A percentile compares a stretch with the other conserved stretches of the same genome.
These are phyloP conservation scores for Thalassiosira profunda DNA, from an alignment of 108 stramenopile genomes.

Conservation along the genomic window DNA sequence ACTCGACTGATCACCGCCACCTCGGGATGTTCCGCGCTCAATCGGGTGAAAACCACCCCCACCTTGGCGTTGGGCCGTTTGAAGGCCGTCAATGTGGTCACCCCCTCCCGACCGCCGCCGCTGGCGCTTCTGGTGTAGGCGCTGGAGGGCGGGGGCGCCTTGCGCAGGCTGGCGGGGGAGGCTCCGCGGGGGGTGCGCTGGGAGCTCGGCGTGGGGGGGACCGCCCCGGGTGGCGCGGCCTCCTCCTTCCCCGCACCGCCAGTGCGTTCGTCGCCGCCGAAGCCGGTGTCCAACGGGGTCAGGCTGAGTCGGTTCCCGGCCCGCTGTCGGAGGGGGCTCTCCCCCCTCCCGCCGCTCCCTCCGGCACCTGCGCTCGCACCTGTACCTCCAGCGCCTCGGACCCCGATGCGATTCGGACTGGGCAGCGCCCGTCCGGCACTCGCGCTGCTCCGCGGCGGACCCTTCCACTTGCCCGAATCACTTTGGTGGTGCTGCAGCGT, in stretches of 20 bases:
- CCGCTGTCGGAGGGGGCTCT: slow-evolving; percentile 31
- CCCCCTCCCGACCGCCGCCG: slow-evolving; percentile 11
- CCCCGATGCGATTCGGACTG: slow-evolving; percentile 7
- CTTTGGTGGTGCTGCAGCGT: not conserved
- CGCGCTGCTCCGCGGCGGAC: not conserved
- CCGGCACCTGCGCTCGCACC: not conserved
- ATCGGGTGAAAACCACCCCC: slow-evolving; percentile 45
- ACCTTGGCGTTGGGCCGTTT: slow-evolving; percentile 51
- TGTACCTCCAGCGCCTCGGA: not conserved
- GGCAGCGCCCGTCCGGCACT: slow-evolving; percentile 2
- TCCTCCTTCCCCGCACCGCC: too few species aligned
- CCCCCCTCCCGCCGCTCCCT: not conserved
- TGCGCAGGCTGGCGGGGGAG: not conserved
- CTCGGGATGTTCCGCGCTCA: slow-evolving; percentile 22
- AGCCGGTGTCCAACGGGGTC: slow-evolving; percentile 37
- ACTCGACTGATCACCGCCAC: slow-evolving; percentile 37
- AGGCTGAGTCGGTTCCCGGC: slow-evolving; percentile 25
- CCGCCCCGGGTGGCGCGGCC: too few species aligned
- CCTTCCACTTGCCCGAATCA: not conserved
- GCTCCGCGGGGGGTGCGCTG: not conserved
- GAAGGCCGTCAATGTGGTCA: slow-evolving; percentile 43
- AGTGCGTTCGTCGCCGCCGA: slow-evolving; percentile 5
- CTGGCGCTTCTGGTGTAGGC: not conserved
- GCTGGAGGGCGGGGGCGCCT: not conserved
- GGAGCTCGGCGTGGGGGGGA: not conserved